A percentile compares a stretch with the other conserved stretches of the same genome.
Conservation (phyloP, 305 asterid species). For the Fraxinus velutina region DNA sequence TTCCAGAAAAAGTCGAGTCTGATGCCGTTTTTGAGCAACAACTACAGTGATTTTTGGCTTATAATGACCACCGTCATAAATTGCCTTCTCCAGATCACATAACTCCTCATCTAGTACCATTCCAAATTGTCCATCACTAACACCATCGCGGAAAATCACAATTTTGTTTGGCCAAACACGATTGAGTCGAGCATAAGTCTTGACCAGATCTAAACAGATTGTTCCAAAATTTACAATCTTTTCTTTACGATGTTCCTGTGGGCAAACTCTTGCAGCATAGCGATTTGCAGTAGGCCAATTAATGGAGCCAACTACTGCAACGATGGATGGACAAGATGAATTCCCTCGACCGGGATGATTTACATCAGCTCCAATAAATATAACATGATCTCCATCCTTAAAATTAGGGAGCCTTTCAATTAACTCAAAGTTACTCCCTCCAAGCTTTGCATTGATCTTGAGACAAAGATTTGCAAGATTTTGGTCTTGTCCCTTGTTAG, state of each 20-base stretch:
- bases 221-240: conserved; percentile 47
- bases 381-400: conserved; percentile 40
- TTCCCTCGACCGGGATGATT: conserved; percentile 59
- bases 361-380: conserved; percentile 79
- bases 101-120: conserved; percentile 60
- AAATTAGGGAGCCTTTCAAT: conserved; percentile 40
- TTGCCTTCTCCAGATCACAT: conserved; percentile 28
- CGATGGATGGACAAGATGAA: conserved; percentile 56
- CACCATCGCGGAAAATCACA: conserved; percentile 71
- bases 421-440: conserved; percentile 64
- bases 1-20: conserved; percentile 48
- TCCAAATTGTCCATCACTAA: conserved; percentile 62
- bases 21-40: conserved; percentile 70
- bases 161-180: conserved; percentile 39
- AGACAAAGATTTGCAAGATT: conserved; percentile 53
- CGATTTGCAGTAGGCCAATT: conserved; percentile 70
- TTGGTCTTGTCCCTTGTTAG: conserved; percentile 43
- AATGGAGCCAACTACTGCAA: conserved; percentile 67
- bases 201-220: conserved; percentile 41
- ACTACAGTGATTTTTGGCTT: conserved; percentile 53
- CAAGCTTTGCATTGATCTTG: conserved; percentile 69
- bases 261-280: conserved; percentile 60
- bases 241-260: conserved; percentile 56
- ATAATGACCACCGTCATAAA: conserved; percentile 26
- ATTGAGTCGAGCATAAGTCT: conserved; percentile 36